phyloP scores from a whole-genome alignment of 352 stramenopile species.

The Globisporangium spiculum region DNA sequence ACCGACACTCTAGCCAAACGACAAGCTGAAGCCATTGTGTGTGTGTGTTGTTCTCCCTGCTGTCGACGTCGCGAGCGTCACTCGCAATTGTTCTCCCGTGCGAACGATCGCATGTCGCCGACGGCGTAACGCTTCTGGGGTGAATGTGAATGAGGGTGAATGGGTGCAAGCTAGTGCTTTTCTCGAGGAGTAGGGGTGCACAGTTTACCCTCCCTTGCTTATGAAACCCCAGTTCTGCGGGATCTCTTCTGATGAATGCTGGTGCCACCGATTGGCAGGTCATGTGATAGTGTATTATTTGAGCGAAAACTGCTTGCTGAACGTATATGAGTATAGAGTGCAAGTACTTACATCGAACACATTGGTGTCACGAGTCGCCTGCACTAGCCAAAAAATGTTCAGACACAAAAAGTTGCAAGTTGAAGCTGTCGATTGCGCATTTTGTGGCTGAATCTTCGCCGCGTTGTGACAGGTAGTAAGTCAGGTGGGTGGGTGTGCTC shows the following conservation, averaged over 20 bases:
- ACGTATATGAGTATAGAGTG: no score
- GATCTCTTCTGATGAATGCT: not conserved
- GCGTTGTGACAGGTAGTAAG: not conserved
- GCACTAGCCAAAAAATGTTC: not conserved
- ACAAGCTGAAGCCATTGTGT: conserved; percentile 7
- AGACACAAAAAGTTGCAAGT: not conserved
- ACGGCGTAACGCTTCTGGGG: not conserved
- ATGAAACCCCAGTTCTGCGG: not conserved
- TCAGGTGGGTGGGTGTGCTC: not conserved
- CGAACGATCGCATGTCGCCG: conserved; percentile 1
- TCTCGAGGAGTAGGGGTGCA: not conserved
- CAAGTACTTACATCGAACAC: no score
- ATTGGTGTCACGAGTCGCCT: not conserved
- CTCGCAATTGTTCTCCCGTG: not conserved
- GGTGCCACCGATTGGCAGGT: not conserved
- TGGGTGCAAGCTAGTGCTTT: not conserved
- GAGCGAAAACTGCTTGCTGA: no score
- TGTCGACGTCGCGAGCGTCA: conserved; percentile 10
- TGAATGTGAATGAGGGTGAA: not conserved
- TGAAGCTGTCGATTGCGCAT: not conserved
- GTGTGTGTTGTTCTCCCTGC: not conserved
- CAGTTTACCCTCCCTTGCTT: not conserved
- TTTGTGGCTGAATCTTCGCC: conserved; percentile 3
- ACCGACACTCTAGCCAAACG: not conserved
- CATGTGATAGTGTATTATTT: no score